Evolutionary conservation across 1,139 yeast species (phyloP).

Genomic region (Saccharomycopsis crataegensis): DNA sequence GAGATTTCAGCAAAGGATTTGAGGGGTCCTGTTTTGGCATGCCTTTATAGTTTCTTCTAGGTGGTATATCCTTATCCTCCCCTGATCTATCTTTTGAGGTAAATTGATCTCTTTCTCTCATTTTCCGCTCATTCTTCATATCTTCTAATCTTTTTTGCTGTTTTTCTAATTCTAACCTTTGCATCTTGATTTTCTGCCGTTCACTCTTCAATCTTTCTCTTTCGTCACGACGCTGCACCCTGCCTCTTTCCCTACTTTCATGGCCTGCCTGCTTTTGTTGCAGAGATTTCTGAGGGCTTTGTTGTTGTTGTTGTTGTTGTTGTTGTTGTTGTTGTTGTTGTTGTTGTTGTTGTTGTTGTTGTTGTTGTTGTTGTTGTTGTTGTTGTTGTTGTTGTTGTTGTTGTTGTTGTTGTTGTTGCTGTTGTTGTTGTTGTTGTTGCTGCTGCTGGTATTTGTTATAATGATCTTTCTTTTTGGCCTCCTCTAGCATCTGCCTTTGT

Average conservation of each 20-base stretch:
- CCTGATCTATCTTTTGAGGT: slow-evolving; percentile 10
- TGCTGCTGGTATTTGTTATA: not conserved
- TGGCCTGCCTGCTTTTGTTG: slow-evolving; percentile 12
- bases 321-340: not conserved
- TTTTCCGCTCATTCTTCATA: slow-evolving; percentile 23
- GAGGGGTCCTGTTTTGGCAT: not conserved
- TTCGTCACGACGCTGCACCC: slow-evolving; percentile 5
- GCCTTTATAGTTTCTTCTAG: slow-evolving; percentile 1
- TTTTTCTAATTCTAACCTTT: slow-evolving; percentile 13
- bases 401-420: not conserved
- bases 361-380: not conserved
- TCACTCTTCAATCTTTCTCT: slow-evolving; percentile 11
- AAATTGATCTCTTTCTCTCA: slow-evolving; percentile 25
- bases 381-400: not conserved
- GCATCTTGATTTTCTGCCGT: slow-evolving; percentile 7
- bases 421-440: not conserved
- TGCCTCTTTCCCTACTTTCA: not conserved
- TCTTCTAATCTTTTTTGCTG: slow-evolving; percentile 10
- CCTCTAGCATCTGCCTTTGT: slow-evolving; percentile 10
- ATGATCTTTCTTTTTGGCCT: not conserved
- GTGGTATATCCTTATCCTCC: not conserved
- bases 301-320: not conserved
- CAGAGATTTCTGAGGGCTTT: slow-evolving; percentile 10
- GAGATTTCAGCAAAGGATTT: not conserved
- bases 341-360: not conserved